Evolutionary conservation across 2,329 filamentous ascomycete species (phyloP), one percentile per base, ranked within the genome.

Genomic region (Penicillium brevicompactum): DNA sequence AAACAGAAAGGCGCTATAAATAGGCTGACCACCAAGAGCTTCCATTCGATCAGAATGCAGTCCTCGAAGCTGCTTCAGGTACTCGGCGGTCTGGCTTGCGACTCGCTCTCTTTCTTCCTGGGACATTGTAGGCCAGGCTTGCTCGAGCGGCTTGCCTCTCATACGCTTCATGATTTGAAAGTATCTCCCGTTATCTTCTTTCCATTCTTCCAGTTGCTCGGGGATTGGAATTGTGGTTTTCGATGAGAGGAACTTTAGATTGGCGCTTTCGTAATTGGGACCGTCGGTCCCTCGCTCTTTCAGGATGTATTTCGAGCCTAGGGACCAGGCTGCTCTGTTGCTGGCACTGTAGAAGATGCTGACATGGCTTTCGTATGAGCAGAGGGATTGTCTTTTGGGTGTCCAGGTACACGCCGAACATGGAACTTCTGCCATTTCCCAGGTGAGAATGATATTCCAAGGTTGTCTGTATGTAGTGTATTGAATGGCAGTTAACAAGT

Each of bases 301-400:
- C n/a, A 73, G 18, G 30, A 71, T 66, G 31, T 66, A 49, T 3
- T 64, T 61, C 30, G 68, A 67, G 8, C 67, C 68, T 30, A 70
- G 31, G 6, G 63, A 64, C 68, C 67, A 71, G 16, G 65, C 65
- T 4, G 61, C 69, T n/a, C 67, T 63, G 40, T 67, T 47, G 51
- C 60, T 55, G 11, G 57, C 60, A 38, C 57, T 63, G 47, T 70
- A 69, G 59, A 64, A 58, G 3, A 61, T 18, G 44, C 56, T 60
- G 30, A 60, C 18, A 27, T 60, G 40, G 37, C 64, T 64, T 43
- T 57, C 13, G 51, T 65, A 65, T 16, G 47, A 14, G 32, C 58
- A 60, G 13, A 40, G 18, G 4, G 51, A 44, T 58, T 63, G 55
- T 27, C 58, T 46, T 22, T 53, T 37, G 37, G 48, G 32, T 14